A percentile compares a stretch with the other conserved stretches of the same genome.
These are phyloP conservation scores for Lepidium campestre DNA, from an alignment of 441 rosid species.

Conservation along the genomic window DNA sequence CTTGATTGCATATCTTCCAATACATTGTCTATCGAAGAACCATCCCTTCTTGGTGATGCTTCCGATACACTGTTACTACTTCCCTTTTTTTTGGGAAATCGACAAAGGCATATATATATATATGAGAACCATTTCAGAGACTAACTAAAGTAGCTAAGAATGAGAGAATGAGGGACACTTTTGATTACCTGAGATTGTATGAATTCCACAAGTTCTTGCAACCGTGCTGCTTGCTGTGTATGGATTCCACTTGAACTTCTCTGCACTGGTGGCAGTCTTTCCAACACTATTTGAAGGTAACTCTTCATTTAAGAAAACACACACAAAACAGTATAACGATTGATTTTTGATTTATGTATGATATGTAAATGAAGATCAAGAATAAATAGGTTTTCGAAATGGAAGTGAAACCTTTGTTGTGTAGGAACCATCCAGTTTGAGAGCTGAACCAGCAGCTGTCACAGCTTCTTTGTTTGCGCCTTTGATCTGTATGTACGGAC, in stretches of 20 bases:
- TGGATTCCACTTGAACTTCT: slow-evolving; percentile 75
- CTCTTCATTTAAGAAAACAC: slow-evolving; percentile 40
- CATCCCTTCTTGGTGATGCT: slow-evolving; percentile 73
- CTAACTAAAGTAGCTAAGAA: not conserved
- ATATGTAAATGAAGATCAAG: not conserved
- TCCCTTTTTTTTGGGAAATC: slow-evolving; percentile 40
- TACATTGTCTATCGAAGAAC: slow-evolving; percentile 54
- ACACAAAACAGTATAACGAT: not conserved
- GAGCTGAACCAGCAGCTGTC: slow-evolving; percentile 83
- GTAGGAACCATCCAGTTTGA: slow-evolving; percentile 86
- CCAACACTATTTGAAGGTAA: slow-evolving; percentile 89
- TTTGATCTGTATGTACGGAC: slow-evolving; percentile 90
- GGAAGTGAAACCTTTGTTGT: slow-evolving; percentile 75
- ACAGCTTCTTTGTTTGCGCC: slow-evolving; percentile 96
- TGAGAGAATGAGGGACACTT: not conserved
- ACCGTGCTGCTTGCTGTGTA: slow-evolving; percentile 69
- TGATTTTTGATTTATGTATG: not conserved
- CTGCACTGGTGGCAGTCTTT: slow-evolving; percentile 63
- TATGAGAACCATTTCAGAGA: not conserved
- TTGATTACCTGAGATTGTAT: slow-evolving; percentile 85
- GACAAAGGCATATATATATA: not conserved
- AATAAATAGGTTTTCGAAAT: not conserved
- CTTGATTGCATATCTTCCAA: slow-evolving; percentile 89
- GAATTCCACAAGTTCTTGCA: slow-evolving; percentile 88
- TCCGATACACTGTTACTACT: slow-evolving; percentile 67